Base-by-base conservation (phyloP, 2,329 filamentous ascomycete species). In the Aspergillus nomiae region DNA sequence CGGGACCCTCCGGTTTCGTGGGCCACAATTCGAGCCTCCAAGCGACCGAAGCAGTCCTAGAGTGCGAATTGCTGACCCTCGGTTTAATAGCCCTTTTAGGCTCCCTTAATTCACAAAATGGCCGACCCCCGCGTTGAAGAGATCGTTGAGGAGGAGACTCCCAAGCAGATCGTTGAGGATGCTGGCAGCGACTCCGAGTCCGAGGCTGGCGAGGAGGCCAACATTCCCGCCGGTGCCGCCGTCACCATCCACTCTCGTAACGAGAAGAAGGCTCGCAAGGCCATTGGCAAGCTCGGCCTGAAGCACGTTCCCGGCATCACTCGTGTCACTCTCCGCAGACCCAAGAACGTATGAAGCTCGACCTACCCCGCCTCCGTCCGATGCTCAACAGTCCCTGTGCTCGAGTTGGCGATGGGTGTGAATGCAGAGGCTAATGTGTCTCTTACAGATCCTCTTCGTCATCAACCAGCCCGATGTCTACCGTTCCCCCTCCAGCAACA, bases 181-280 rank as follows among this genome's bases (percentile, higher is more conserved):
- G 88, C 85, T 72, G 80, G 74, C 70, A 78, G 76, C 71, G 79
- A 77, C 72, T 84, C 82, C 64, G 82, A 84, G 69, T 83, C 82
- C 62, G 82, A 84, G 70, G 76, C 74, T 69, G 82, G 78, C 62
- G 85, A 84, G 67, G 87, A 89, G 78, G 81, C 85, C 74, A 85
- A 82, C 80, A 89, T 90, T 74, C 92, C 94, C 79, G 90, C 91
- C 72, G 95, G 94, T 78, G 92, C 93, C 77, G 89, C 90, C 70
- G 91, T 94, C 77, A 89, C 95, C 75, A 90, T 99, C 78, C 94
- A 98, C 88, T 97, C 92, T 79, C 93, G 95, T 83, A 98, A 98
- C 86, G 95, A 99, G 91, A 99, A 99, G 92, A 99, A 99, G 90
- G 96, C 95, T 76, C 91, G 95, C 85, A 99, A 99, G 89, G 93